Evolutionary conservation across 495 filamentous ascomycete genomes (phyloP), one percentile per base, ranked within the genome.

Genomic region (Podospora conica): DNA sequence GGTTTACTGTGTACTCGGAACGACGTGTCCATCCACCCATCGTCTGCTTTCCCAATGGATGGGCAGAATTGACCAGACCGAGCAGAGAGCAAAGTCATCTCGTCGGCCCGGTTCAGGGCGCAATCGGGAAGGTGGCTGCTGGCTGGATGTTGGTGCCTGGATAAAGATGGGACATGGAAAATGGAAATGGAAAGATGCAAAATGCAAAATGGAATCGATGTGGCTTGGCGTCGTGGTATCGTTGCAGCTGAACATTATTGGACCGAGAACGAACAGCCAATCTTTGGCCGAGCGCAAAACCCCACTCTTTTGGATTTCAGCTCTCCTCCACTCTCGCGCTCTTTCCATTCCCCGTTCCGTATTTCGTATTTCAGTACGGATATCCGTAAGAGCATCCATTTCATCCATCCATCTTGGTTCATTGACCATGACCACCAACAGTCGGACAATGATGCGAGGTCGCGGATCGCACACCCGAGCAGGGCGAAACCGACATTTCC

Each of bases 231-330:
- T 9, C 9, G 61, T 63, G 61, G 53, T 29, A 25, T 48, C 25
- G 53, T 12, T 57, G 12, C 55, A 21, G 40, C 40, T 48, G 40
- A 48, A 48, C 31, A 25, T 24, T 40, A 63, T 63, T 63, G 61
- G 61, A 56, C 27, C 40, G 61, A 15, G 53, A 63, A 63, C 61
- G 48, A 55, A 56, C 48, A 63, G 61, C 61, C 61, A 63, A 63
- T 63, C 53, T 56, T 31, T 25, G 25, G 27, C 31, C 20, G 61
- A 56, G 53, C 61, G 61, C 61, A 63, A 63, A 29, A 23, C 53
- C 10, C 15, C 53, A 20, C 22, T 9, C 60, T 9, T n/a, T 15
- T 21, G 22, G 24, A 53, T 15, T 23, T 21, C 31, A 12, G 20
- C 60, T 20, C 29, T 23, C 21, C 23, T 25, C 58, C 53, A n/a